Percentiles rank a stretch among this genome's conserved stretches.
phyloP scores from a whole-genome alignment of 192 early-diverging fungal species.

The Gaertneriomyces semiglobifer region DNA sequence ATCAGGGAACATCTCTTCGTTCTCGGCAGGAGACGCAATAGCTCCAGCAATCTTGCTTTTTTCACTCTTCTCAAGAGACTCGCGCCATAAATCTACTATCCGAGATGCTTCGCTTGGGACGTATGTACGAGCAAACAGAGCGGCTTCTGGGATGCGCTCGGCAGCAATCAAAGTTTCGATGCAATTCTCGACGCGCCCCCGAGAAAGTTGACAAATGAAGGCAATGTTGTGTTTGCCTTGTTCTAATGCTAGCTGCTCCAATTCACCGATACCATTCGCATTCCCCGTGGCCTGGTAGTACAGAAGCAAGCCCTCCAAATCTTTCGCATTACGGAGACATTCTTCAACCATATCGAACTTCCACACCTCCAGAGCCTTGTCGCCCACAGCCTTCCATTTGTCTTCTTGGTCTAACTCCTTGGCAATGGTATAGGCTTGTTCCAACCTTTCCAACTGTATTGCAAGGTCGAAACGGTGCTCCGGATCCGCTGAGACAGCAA shows the following conservation, averaged over 20 bases:
- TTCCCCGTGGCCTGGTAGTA: slow-evolving; percentile 90
- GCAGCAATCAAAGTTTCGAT: slow-evolving; percentile 83
- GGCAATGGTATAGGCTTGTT: slow-evolving; percentile 84
- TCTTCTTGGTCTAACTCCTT: slow-evolving; percentile 75
- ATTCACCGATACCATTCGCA: slow-evolving; percentile 63
- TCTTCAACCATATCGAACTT: slow-evolving; percentile 83
- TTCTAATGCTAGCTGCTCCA: slow-evolving; percentile 69
- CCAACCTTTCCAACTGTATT: slow-evolving; percentile 76
- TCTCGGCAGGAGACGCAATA: slow-evolving; percentile 78
- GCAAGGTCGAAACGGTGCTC: slow-evolving; percentile 97
- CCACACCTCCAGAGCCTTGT: slow-evolving; percentile 86
- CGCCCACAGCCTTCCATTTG: slow-evolving; percentile 93
- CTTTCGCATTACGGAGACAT: slow-evolving; percentile 81
- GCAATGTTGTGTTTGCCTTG: slow-evolving; percentile 90
- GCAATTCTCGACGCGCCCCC: slow-evolving; percentile 74
- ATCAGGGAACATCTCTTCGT: slow-evolving; percentile 87
- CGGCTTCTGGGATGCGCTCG: slow-evolving; percentile 90
- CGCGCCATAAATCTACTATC: slow-evolving; percentile 78
- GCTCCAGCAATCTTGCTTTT: slow-evolving; percentile 83
- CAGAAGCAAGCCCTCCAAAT: slow-evolving; percentile 85
- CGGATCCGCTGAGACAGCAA: slow-evolving; percentile 90
- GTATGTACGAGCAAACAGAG: slow-evolving; percentile 88
- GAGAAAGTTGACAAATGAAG: slow-evolving; percentile 75
- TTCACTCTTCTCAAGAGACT: slow-evolving; percentile 59
- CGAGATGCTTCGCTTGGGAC: slow-evolving; percentile 57